Percentiles rank a stretch among this genome's conserved stretches.
Conservation (phyloP, 495 filamentous ascomycete genomes). For the Hypoxylon rickii region DNA sequence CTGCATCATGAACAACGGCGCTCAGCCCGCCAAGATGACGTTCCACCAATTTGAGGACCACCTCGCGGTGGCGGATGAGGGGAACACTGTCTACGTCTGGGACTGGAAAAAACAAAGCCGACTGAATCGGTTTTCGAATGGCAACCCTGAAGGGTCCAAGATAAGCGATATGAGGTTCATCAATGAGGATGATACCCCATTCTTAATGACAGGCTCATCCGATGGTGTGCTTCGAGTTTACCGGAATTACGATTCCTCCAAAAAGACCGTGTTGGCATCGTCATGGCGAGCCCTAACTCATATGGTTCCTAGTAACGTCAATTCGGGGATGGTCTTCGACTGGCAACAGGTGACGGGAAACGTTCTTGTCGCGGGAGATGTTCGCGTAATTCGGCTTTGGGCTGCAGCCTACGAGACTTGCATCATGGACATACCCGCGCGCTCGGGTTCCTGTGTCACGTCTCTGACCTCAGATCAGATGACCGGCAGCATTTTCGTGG, state of each 20-base stretch:
- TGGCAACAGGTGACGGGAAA: constrained; percentile 98
- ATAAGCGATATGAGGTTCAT: constrained; percentile 96
- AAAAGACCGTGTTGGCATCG: constrained; percentile 81
- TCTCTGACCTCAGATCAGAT: constrained; percentile 96
- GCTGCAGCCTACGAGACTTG: constrained; percentile 92
- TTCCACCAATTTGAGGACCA: constrained; percentile 99
- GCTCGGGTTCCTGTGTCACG: constrained; percentile 94
- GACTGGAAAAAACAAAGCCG: constrained; percentile 80
- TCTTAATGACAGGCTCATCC: constrained; percentile 91
- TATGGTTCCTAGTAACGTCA: constrained; percentile 86
- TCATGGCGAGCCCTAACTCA: constrained; percentile 91
- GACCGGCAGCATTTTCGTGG: constrained; percentile 92
- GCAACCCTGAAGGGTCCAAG: constrained; percentile 85
- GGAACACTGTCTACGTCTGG: constrained; percentile 88
- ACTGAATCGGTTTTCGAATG: constrained; percentile 87
- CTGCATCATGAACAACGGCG: constrained; percentile 81
- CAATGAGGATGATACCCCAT: constrained; percentile 96
- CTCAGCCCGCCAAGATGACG: constrained; percentile 86
- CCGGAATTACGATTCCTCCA: constrained; percentile 78
- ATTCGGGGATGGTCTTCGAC: constrained; percentile 93
- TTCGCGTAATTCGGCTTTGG: constrained; percentile 94
- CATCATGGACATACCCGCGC: constrained; percentile 90
- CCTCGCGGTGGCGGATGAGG: constrained; percentile 89
- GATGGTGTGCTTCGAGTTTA: constrained; percentile 96
- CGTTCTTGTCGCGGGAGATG: constrained; percentile 92